Conservation (phyloP, 345 rosid species). For the Heritiera littoralis region DNA sequence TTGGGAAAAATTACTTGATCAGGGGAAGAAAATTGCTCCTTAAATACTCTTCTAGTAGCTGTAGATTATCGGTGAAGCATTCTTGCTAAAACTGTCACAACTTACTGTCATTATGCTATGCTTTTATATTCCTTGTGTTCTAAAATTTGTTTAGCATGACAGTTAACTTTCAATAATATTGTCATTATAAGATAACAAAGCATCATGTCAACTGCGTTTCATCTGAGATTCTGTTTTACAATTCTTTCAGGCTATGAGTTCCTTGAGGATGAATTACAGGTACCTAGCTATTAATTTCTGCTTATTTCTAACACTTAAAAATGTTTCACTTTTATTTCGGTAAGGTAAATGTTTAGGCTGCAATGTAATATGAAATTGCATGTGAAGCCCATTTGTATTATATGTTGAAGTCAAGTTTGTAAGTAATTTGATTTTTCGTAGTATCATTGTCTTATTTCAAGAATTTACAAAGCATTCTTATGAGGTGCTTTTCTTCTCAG, state of each 20-base stretch:
- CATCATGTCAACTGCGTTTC: background rate
- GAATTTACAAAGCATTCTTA: background rate
- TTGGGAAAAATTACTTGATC: background rate
- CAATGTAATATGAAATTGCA: background rate
- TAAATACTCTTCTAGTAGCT: background rate
- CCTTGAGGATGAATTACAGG: conserved; percentile 91
- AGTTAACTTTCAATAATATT: background rate
- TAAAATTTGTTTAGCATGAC: background rate
- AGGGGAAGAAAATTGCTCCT: background rate
- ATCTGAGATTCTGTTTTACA: conserved; percentile 1
- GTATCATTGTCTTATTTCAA: background rate
- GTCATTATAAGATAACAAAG: background rate
- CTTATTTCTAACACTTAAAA: background rate
- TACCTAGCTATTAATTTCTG: conserved; percentile 17
- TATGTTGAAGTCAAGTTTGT: background rate
- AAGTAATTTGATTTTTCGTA: background rate
- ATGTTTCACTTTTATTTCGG: background rate
- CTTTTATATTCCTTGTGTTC: background rate
- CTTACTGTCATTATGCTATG: too few relatives aligned
- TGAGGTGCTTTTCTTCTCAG: conserved; percentile 35
- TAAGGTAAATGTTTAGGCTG: background rate
- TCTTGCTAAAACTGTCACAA: background rate
- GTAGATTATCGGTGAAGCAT: background rate
- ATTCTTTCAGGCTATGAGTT: conserved; percentile 78
- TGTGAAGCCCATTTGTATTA: background rate